phyloP scores from a whole-genome alignment of 140 eudicot genomes.

The Erigeron philadelphicus region DNA sequence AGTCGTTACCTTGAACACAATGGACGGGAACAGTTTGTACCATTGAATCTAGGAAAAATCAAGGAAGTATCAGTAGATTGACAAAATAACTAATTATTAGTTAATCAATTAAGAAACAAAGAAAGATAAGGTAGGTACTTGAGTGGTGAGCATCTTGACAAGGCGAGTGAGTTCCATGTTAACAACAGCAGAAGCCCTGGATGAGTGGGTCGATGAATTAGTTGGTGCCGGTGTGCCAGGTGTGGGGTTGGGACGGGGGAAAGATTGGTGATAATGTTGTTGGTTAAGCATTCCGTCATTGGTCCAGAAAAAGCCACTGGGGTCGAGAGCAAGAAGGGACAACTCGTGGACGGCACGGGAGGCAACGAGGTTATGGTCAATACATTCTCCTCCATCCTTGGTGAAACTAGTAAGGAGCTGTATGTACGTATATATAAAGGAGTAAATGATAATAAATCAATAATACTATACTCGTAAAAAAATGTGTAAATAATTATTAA shows the following conservation, averaged over 20 bases:
- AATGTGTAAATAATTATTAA: too few species aligned
- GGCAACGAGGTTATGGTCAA: not conserved
- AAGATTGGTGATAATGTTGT: not conserved
- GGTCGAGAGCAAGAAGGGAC: not conserved
- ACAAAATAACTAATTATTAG: too few species aligned
- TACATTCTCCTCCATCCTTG: not conserved
- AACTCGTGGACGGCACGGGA: not conserved
- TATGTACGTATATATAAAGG: too few species aligned
- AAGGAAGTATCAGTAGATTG: too few species aligned
- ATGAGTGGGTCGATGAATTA: too few species aligned
- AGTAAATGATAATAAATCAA: too few species aligned
- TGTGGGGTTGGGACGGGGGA: too few species aligned
- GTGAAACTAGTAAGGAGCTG: too few species aligned
- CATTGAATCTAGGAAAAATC: not conserved
- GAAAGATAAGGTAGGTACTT: not conserved
- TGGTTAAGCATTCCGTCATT: not conserved
- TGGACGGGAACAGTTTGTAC: not conserved
- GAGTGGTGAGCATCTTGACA: not conserved
- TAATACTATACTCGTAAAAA: too few species aligned
- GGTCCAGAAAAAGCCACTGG: not conserved
- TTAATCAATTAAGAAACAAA: not conserved
- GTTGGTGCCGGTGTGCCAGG: too few species aligned
- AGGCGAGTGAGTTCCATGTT: not conserved
- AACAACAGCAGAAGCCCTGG: not conserved
- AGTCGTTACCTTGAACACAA: not conserved